These are phyloP conservation scores for Calvatia gigantea DNA, from an alignment of 768 basidiomycete genomes.

Conservation along the genomic window DNA sequence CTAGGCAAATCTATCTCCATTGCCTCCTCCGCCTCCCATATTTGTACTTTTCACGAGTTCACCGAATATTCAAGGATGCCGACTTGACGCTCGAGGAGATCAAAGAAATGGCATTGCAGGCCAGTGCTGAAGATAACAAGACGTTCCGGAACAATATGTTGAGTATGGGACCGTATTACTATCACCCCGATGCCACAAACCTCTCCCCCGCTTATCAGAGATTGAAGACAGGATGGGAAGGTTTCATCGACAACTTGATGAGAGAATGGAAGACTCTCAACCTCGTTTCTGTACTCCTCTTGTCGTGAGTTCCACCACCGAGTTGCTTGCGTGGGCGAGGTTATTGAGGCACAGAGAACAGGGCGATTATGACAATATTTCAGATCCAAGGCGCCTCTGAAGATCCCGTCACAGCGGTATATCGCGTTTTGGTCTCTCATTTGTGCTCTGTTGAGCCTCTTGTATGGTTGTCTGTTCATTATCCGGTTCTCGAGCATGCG, in stretches of 20 bases:
- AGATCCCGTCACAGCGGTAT: conserved; percentile 50
- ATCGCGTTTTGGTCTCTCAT: conserved; percentile 50
- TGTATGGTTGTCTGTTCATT: conserved; percentile 8
- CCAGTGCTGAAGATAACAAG: conserved; percentile 15
- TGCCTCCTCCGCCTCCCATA: conserved; percentile 58
- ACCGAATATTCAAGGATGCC: conserved; percentile 63
- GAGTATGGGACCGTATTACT: too few relatives aligned
- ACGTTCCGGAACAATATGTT: too few relatives aligned
- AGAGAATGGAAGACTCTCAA: conserved; percentile 27
- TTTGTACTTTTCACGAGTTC: conserved; percentile 68
- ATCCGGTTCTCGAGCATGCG: conserved; percentile 8
- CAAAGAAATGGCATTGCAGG: conserved; percentile 34
- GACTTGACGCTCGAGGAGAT: conserved; percentile 61
- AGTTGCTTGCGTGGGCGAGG: neutral
- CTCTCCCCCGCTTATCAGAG: too few relatives aligned
- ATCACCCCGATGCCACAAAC: too few relatives aligned
- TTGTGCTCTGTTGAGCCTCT: conserved; percentile 2
- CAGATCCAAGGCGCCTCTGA: conserved; percentile 33
- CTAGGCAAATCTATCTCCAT: conserved; percentile 30
- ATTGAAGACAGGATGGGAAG: conserved; percentile 23
- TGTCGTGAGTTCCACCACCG: conserved; percentile 2
- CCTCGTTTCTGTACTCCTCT: conserved; percentile 23
- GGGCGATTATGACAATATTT: conserved; percentile 27
- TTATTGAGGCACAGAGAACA: conserved; percentile 6
- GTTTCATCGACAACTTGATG: conserved; percentile 23